A percentile compares a stretch with the other conserved stretches of the same genome.
phyloP scores from a whole-genome alignment of 805 yeast species.

The Sugiyamaella lignohabitans region DNA sequence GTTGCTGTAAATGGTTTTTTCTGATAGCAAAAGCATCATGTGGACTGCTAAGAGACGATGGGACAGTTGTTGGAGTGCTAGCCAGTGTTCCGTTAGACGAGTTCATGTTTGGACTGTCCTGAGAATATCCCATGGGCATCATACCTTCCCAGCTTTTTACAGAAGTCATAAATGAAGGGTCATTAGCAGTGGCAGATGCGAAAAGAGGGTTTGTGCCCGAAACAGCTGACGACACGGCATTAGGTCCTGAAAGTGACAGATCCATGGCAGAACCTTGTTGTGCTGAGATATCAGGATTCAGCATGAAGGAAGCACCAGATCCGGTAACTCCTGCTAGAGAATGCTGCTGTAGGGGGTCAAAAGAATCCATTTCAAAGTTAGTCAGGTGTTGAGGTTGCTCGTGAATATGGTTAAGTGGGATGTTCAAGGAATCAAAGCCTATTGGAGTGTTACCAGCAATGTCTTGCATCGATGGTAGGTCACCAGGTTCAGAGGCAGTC shows the following conservation, averaged over 20 bases:
- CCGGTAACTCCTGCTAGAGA: neutral
- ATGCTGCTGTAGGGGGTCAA: neutral
- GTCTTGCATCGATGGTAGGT: too few relatives aligned
- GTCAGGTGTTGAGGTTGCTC: too few relatives aligned
- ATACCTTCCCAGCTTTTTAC: conserved; percentile 6
- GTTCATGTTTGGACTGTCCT: neutral
- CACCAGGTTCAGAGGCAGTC: neutral
- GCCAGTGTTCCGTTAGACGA: neutral
- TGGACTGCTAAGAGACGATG: neutral
- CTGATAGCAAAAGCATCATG: neutral
- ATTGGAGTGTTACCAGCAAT: neutral
- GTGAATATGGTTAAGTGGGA: neutral
- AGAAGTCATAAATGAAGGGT: neutral
- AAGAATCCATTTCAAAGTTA: neutral
- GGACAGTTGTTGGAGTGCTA: neutral
- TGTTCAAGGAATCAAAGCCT: neutral
- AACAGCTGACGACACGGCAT: too few relatives aligned
- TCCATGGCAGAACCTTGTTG: too few relatives aligned
- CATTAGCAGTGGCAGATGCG: neutral
- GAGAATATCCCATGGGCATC: conserved; percentile 8
- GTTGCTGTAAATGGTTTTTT: neutral
- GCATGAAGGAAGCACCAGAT: too few relatives aligned
- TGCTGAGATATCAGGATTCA: too few relatives aligned
- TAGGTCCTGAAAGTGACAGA: too few relatives aligned
- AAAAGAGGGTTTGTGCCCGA: neutral